A percentile compares a stretch with the other conserved stretches of the same genome.
phyloP scores from a whole-genome alignment of 305 asterid genomes.

The Rubia tinctorum region DNA sequence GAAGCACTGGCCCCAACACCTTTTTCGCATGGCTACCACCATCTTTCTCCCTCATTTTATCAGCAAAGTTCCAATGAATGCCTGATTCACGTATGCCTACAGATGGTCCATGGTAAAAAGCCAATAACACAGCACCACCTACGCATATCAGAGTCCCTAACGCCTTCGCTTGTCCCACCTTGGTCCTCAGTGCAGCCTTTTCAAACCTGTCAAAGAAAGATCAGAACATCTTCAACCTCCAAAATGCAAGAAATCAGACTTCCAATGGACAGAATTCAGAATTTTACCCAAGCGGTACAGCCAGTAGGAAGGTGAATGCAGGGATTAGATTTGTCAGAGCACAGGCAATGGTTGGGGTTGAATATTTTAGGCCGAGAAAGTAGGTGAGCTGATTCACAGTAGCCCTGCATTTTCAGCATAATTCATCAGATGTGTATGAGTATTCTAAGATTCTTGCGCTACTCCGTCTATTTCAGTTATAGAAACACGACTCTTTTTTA shows the following conservation, averaged over 20 bases:
- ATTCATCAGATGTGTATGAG: neutral
- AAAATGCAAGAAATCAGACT: neutral
- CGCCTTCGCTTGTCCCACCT: conserved; percentile 71
- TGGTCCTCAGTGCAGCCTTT: conserved; percentile 50
- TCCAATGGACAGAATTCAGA: neutral
- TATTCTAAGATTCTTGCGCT: neutral
- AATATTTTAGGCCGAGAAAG: conserved; percentile 76
- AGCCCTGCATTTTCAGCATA: conserved; percentile 45
- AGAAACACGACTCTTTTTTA: conserved; percentile 19
- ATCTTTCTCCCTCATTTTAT: conserved; percentile 31
- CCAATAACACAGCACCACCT: conserved; percentile 72
- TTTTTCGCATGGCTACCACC: conserved; percentile 37
- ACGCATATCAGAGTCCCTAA: conserved; percentile 71
- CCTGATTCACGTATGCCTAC: conserved; percentile 51
- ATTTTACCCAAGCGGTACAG: conserved; percentile 64
- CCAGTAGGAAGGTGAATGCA: conserved; percentile 75
- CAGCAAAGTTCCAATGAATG: conserved; percentile 76
- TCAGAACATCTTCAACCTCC: neutral
- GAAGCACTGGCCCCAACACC: conserved; percentile 63
- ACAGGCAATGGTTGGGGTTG: conserved; percentile 87
- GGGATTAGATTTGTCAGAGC: conserved; percentile 77
- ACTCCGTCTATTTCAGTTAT: neutral
- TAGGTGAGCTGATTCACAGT: conserved; percentile 80
- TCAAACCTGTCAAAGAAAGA: conserved; percentile 42
- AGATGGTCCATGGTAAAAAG: conserved; percentile 59